Evolutionary conservation across 164 flowering plant species (phyloP).

Genomic region (Litsea cubeba): DNA sequence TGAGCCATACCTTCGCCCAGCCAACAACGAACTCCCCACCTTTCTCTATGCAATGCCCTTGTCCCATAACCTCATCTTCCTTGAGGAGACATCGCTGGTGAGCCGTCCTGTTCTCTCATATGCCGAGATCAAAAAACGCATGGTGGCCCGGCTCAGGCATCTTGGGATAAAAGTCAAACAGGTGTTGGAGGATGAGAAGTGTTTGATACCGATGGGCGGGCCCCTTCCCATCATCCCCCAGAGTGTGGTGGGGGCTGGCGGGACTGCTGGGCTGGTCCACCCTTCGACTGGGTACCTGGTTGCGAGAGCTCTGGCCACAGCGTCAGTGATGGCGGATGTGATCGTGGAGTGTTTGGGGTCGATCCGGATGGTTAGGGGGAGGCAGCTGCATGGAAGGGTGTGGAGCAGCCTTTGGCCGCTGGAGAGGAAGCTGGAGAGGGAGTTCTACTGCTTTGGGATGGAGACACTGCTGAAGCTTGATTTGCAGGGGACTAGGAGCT

Average conservation of each 20-base stretch:
- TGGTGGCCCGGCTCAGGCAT: slow-evolving; percentile 76
- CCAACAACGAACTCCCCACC: slow-evolving; percentile 48
- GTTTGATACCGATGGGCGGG: slow-evolving; percentile 88
- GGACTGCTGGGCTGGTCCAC: slow-evolving; percentile 61
- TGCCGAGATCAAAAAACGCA: slow-evolving; percentile 52
- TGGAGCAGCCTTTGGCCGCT: slow-evolving; percentile 71
- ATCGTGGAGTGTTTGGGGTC: slow-evolving; percentile 72
- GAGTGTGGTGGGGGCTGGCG: slow-evolving; percentile 57
- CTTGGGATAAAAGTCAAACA: slow-evolving; percentile 59
- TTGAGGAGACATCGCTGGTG: slow-evolving; percentile 78
- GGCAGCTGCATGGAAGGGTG: slow-evolving; percentile 33
- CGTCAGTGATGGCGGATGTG: slow-evolving; percentile 39
- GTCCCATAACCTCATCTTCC: slow-evolving; percentile 42
- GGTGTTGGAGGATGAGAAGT: slow-evolving; percentile 69
- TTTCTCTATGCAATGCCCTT: slow-evolving; percentile 83
- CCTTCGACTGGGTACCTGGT: slow-evolving; percentile 76
- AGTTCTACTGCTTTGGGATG: slow-evolving; percentile 71
- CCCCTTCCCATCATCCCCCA: slow-evolving; percentile 72
- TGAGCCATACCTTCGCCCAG: slow-evolving; percentile 45
- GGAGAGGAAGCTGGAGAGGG: slow-evolving; percentile 41
- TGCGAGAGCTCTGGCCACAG: slow-evolving; percentile 43
- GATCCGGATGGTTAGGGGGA: slow-evolving; percentile 70
- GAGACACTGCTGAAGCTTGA: slow-evolving; percentile 75
- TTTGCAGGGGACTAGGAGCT: slow-evolving; percentile 55
- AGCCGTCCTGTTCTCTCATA: slow-evolving; percentile 57